These are phyloP conservation scores for Pyricularia sp. DNA, from an alignment of 2,329 filamentous ascomycete genomes.

Conservation along the genomic window DNA sequence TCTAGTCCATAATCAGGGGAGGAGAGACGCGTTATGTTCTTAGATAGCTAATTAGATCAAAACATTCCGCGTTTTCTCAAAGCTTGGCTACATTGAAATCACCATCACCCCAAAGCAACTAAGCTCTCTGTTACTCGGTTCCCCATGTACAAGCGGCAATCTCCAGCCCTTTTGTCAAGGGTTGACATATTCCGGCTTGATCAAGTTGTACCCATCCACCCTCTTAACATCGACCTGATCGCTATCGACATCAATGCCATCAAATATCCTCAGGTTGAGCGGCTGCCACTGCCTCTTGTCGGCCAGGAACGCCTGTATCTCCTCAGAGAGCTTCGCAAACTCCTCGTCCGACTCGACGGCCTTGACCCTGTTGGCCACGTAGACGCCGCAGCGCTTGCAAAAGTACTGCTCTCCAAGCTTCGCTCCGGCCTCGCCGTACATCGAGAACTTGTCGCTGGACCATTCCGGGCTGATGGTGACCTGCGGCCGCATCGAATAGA, in stretches of 20 bases:
- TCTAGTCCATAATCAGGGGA: not conserved
- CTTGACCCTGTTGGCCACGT: conserved; percentile 20
- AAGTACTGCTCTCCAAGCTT: conserved; percentile 27
- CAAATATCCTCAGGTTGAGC: conserved; percentile 26
- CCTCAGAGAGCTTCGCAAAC: conserved; percentile 18
- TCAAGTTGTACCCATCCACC: conserved; percentile 15
- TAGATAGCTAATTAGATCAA: no score
- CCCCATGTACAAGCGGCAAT: not conserved
- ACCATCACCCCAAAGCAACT: no score
- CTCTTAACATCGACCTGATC: conserved; percentile 12
- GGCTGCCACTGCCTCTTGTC: conserved; percentile 11
- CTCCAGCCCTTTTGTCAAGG: conserved; percentile 17
- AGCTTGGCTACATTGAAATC: no score
- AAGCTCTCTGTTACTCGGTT: not conserved
- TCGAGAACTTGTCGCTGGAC: not conserved
- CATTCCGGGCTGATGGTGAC: not conserved
- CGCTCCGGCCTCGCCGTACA: not conserved
- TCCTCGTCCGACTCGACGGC: conserved; percentile 20
- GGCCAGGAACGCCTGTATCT: conserved; percentile 10
- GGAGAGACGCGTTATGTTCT: no score
- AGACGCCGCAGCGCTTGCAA: conserved; percentile 34
- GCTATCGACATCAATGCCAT: conserved; percentile 21
- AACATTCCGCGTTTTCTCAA: no score
- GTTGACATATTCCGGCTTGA: conserved; percentile 24
- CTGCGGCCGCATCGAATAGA: conserved; percentile 21